phyloP scores from a whole-genome alignment of 2,329 filamentous ascomycete species.

The Cytospora piceicola region DNA sequence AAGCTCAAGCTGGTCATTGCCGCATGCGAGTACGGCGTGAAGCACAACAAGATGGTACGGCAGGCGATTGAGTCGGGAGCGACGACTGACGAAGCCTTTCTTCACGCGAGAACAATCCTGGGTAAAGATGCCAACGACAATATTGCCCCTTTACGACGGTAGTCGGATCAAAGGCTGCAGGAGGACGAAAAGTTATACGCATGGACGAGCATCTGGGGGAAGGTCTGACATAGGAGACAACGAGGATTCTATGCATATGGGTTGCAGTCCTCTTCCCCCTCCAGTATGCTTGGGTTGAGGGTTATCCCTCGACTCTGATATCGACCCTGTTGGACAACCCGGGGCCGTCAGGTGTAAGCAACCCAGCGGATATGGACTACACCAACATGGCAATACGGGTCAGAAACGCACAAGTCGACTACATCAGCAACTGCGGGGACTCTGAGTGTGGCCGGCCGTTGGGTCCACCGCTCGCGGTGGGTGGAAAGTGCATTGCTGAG shows the following conservation, averaged over 20 bases:
- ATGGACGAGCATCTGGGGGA: no score
- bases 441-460: no score
- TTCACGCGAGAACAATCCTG: neutral
- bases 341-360: neutral
- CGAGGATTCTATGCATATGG: no score
- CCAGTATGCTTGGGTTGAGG: neutral
- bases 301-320: neutral
- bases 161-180: neutral
- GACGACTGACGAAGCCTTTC: neutral
- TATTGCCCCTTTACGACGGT: neutral
- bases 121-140: neutral
- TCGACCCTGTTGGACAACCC: neutral
- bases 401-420: neutral
- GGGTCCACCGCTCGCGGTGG: neutral
- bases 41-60: neutral
- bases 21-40: neutral
- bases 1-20: neutral
- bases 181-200: no score
- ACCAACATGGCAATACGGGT: neutral
- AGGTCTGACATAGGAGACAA: no score
- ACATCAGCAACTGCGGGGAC: neutral
- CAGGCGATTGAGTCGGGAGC: neutral
- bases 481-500: neutral
- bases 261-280: no score
- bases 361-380: neutral